Evolutionary conservation across 805 yeast genomes (phyloP).

Genomic region (Candida silvicultrix): DNA sequence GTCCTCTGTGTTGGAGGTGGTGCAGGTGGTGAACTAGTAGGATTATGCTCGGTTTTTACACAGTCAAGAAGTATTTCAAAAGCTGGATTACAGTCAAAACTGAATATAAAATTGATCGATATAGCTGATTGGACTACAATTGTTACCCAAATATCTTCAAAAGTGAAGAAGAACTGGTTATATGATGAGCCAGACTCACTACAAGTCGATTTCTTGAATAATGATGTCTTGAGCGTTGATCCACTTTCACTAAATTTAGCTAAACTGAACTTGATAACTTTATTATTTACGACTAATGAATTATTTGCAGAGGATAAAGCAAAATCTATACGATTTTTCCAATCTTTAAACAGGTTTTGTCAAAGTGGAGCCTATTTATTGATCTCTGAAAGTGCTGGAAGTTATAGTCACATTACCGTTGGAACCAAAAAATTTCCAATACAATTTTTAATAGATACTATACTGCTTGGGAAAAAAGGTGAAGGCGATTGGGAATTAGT

Average conservation of each 20-base stretch:
- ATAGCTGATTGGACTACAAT: conserved; percentile 72
- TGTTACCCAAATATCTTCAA: conserved; percentile 35
- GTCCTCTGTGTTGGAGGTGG: conserved; percentile 82
- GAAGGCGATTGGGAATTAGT: conserved; percentile 63
- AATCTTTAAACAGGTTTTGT: conserved; percentile 45
- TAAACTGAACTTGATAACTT: conserved; percentile 49
- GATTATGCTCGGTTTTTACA: conserved; percentile 51
- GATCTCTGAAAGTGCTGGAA: conserved; percentile 85
- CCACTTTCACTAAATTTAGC: conserved; percentile 19
- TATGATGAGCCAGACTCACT: conserved; percentile 30
- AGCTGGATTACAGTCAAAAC: conserved; percentile 17
- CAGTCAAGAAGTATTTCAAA: conserved; percentile 20
- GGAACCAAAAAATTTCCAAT: conserved; percentile 79
- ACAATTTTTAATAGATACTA: conserved; percentile 70
- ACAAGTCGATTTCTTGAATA: conserved; percentile 25
- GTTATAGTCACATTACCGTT: conserved; percentile 72
- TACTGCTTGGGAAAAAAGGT: conserved; percentile 48
- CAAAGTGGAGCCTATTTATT: conserved; percentile 51
- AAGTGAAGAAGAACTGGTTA: conserved; percentile 50
- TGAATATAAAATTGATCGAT: conserved; percentile 56
- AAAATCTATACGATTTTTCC: conserved; percentile 54
- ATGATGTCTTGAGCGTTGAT: conserved; percentile 31
- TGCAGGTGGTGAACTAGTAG: conserved; percentile 76
- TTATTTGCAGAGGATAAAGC: conserved; percentile 64
- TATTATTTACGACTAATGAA: conserved; percentile 84